phyloP scores from a whole-genome alignment of 352 stramenopile species.

The Pythium rhizo-oryzae region DNA sequence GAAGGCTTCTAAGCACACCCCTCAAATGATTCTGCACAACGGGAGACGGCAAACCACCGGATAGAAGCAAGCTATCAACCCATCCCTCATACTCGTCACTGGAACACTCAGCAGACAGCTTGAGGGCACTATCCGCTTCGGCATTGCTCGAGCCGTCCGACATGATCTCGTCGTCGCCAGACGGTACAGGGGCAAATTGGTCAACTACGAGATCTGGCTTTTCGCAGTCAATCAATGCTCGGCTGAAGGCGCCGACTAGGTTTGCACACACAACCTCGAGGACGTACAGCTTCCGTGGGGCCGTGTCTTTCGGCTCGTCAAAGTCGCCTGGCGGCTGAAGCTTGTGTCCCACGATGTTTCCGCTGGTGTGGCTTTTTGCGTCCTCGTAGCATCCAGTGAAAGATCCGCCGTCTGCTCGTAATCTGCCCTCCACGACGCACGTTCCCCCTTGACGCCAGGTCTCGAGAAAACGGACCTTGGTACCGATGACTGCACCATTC shows the following conservation, averaged over 20 bases:
- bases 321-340: constrained; percentile 4
- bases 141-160: constrained; percentile 28
- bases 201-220: constrained; percentile 69
- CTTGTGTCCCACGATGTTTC: constrained; percentile 79
- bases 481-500: constrained; percentile 71
- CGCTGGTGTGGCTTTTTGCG: constrained; percentile 86
- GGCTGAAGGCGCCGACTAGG: constrained; percentile 71
- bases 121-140: constrained; percentile 42
- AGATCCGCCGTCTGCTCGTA: constrained; percentile 68
- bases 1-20: constrained; percentile 47
- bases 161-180: constrained; percentile 41
- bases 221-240: constrained; percentile 60
- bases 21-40: constrained; percentile 70
- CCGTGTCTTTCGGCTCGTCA: not conserved
- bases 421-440: constrained; percentile 77
- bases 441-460: constrained; percentile 87
- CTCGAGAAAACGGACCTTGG: constrained; percentile 85
- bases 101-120: constrained; percentile 58
- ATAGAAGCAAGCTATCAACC: constrained; percentile 72
- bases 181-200: constrained; percentile 23
- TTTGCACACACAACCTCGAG: constrained; percentile 79
- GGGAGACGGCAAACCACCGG: constrained; percentile 64
- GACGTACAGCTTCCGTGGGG: constrained; percentile 48
- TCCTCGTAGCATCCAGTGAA: constrained; percentile 88
- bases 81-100: constrained; percentile 84